Conservation (phyloP, 2,329 filamentous ascomycete species). For the Epicoccum nigrum region DNA sequence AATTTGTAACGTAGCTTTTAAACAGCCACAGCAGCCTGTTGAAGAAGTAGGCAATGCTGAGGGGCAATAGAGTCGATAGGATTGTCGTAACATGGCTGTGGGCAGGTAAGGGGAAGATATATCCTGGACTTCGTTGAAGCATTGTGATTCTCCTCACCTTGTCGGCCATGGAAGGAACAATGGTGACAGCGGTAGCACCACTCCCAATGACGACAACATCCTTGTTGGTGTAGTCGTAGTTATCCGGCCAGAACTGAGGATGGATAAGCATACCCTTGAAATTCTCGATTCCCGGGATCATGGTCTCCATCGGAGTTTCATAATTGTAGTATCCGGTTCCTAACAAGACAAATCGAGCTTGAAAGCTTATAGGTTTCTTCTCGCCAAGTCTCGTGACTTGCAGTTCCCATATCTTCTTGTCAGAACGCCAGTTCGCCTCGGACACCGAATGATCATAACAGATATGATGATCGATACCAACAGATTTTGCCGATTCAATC, state of each 20-base stretch:
- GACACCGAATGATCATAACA: constrained; percentile 46
- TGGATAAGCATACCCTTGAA: constrained; percentile 69
- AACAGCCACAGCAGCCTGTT: constrained; percentile 9
- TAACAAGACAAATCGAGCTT: constrained; percentile 57
- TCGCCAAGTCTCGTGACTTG: neutral
- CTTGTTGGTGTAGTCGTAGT: constrained; percentile 67
- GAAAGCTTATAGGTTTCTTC: neutral
- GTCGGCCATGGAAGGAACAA: constrained; percentile 70
- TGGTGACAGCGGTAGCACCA: constrained; percentile 77
- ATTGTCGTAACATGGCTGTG: neutral
- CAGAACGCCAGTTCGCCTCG: constrained; percentile 48
- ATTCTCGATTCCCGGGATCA: constrained; percentile 68
- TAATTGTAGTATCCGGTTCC: constrained; percentile 76
- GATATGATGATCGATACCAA: constrained; percentile 52
- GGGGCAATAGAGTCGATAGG: neutral
- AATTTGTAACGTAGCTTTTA: constrained; percentile 41
- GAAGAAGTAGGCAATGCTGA: neutral
- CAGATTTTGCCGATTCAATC: constrained; percentile 41
- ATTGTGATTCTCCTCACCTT: constrained; percentile 70
- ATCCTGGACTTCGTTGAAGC: constrained; percentile 74
- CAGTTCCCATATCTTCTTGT: constrained; percentile 35
- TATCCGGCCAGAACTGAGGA: constrained; percentile 74
- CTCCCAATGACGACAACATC: constrained; percentile 72
- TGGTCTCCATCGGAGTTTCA: constrained; percentile 60
- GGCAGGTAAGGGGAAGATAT: constrained; percentile 45